A percentile compares a stretch with the other conserved stretches of the same genome.
Evolutionary conservation across 2,329 filamentous ascomycete species (phyloP).

Genomic region (Ilyonectria robusta): DNA sequence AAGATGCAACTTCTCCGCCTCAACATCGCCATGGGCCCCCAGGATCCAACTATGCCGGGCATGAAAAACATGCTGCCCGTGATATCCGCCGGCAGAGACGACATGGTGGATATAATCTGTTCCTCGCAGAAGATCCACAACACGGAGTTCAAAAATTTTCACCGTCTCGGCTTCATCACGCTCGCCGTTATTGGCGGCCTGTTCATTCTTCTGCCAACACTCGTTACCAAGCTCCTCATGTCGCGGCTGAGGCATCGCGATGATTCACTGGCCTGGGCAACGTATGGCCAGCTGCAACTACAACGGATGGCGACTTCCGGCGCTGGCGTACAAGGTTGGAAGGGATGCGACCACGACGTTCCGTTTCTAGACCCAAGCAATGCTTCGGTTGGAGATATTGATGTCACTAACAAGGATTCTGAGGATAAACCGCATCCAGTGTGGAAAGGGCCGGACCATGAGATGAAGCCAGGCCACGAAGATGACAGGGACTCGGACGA

Average conservation of each 20-base stretch:
- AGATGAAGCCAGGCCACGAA: no score
- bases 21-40: background rate
- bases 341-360: background rate
- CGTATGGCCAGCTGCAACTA: background rate
- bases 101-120: conserved; percentile 7
- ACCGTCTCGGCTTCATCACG: background rate
- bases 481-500: background rate
- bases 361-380: background rate
- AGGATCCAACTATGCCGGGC: background rate
- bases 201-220: background rate
- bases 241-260: background rate
- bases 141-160: conserved; percentile 18
- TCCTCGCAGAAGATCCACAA: conserved; percentile 15
- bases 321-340: background rate
- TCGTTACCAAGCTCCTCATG: background rate
- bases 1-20: conserved; percentile 26
- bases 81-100: background rate
- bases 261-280: background rate
- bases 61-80: conserved; percentile 3
- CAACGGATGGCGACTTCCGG: conserved; percentile 1
- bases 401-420: background rate
- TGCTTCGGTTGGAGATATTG: background rate
- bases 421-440: background rate
- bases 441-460: background rate
- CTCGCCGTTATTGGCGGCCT: background rate